Conservation (phyloP, 2,329 filamentous ascomycete genomes). For the Aspergillus sp. region DNA sequence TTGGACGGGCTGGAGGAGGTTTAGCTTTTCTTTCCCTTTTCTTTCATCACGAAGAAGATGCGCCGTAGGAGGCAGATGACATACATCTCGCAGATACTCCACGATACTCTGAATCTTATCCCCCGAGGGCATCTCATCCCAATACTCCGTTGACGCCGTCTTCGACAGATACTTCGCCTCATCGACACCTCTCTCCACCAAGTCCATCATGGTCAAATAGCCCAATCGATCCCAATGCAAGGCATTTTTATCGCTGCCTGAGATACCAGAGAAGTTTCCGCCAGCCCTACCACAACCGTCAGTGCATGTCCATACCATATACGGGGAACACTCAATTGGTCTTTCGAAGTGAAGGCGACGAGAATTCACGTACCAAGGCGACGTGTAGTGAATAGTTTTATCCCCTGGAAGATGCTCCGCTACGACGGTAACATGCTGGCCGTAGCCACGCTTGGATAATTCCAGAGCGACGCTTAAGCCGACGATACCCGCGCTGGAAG, state of each 20-base stretch:
- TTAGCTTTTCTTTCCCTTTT: background rate
- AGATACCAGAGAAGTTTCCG: conserved; percentile 48
- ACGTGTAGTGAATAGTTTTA: conserved; percentile 40
- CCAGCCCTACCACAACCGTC: conserved; percentile 34
- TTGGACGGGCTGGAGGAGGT: background rate
- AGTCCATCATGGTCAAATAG: conserved; percentile 32
- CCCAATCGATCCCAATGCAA: conserved; percentile 44
- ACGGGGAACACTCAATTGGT: background rate
- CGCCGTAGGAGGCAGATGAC: background rate
- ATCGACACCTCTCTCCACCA: conserved; percentile 35
- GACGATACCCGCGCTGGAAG: conserved; percentile 9
- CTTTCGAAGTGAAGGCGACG: conserved; percentile 2
- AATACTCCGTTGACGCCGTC: conserved; percentile 43
- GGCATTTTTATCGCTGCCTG: conserved; percentile 43
- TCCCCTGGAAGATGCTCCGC: conserved; percentile 46
- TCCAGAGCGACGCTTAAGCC: conserved; percentile 11
- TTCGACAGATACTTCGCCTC: conserved; percentile 36
- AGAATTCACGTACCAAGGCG: conserved; percentile 34
- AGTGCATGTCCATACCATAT: background rate
- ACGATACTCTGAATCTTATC: conserved; percentile 45
- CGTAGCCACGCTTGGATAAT: conserved; percentile 8
- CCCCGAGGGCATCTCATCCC: conserved; percentile 40
- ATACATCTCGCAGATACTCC: conserved; percentile 36
- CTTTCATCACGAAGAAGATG: background rate
- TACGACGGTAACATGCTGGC: conserved; percentile 32